Evolutionary conservation across 2,329 filamentous ascomycete genomes (phyloP).

Genomic region (Paraconiothyrium brasiliense): DNA sequence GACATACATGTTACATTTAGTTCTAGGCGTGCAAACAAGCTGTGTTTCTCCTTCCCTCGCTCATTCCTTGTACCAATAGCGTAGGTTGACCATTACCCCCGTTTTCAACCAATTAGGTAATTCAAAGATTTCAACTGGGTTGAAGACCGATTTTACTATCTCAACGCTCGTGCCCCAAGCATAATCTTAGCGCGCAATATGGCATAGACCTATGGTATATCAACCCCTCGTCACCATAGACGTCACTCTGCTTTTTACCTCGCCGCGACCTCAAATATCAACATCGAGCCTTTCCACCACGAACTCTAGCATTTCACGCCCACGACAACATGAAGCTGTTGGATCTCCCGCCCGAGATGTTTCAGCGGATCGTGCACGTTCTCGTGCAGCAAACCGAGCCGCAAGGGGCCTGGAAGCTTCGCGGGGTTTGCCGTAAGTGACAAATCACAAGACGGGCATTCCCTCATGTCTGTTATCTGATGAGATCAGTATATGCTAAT

Average conservation of each 20-base stretch:
- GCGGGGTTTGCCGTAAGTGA: neutral
- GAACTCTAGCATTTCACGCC: neutral
- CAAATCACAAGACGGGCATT: neutral
- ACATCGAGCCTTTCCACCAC: neutral
- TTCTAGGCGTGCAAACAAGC: neutral
- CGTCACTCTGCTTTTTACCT: too few relatives aligned
- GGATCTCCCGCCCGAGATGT: neutral
- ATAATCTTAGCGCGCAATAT: neutral
- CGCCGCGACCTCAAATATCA: neutral
- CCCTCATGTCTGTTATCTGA: neutral
- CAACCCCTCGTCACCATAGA: neutral
- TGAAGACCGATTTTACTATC: neutral
- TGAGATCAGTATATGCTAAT: neutral
- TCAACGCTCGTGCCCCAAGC: neutral
- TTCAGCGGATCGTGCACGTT: neutral
- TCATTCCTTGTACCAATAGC: too few relatives aligned
- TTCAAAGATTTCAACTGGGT: too few relatives aligned
- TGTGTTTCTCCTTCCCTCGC: neutral
- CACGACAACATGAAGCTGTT: neutral
- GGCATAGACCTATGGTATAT: neutral
- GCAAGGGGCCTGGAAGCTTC: neutral
- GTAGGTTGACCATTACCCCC: too few relatives aligned
- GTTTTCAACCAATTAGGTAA: too few relatives aligned
- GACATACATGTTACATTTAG: neutral
- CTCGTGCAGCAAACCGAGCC: neutral